Conservation (phyloP, 2,329 filamentous ascomycete genomes). For the Neofusicoccum umdonicola region DNA sequence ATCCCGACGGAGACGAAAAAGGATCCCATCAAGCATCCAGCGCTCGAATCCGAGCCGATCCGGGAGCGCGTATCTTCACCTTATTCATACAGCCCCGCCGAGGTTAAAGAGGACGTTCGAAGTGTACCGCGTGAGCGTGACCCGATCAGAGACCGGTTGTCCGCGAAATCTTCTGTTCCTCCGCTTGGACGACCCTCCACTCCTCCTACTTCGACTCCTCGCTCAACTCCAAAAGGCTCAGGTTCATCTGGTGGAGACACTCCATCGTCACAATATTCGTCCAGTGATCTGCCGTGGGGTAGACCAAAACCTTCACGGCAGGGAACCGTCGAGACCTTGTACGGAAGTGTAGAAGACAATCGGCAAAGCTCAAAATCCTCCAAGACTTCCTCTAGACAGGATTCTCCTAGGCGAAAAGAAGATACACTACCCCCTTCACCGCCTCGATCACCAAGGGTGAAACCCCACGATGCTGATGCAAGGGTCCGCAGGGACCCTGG, state of each 20-base stretch:
- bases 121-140: constrained; percentile 6
- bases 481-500: constrained; percentile 26
- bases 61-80: constrained; percentile 2
- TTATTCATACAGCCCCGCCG: constrained; percentile 6
- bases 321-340: constrained; percentile 15
- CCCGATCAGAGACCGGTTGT: neutral
- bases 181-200: neutral
- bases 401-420: constrained; percentile 27
- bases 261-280: neutral
- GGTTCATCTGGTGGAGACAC: neutral
- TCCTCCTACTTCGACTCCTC: neutral
- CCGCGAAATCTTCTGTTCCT: neutral
- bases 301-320: constrained; percentile 4
- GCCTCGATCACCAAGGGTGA: constrained; percentile 32
- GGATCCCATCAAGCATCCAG: neutral
- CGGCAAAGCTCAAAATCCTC: neutral
- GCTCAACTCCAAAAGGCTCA: neutral
- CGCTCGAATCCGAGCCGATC: neutral
- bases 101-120: neutral
- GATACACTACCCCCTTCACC: constrained; percentile 20
- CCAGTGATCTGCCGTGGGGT: constrained; percentile 11
- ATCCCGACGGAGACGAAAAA: neutral
- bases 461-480: constrained; percentile 26
- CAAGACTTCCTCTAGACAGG: constrained; percentile 21
- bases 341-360: constrained; percentile 6